Evolutionary conservation across 2,329 filamentous ascomycete species (phyloP), one percentile per base, ranked within the genome.

Genomic region (Fusarium oxysporum): DNA sequence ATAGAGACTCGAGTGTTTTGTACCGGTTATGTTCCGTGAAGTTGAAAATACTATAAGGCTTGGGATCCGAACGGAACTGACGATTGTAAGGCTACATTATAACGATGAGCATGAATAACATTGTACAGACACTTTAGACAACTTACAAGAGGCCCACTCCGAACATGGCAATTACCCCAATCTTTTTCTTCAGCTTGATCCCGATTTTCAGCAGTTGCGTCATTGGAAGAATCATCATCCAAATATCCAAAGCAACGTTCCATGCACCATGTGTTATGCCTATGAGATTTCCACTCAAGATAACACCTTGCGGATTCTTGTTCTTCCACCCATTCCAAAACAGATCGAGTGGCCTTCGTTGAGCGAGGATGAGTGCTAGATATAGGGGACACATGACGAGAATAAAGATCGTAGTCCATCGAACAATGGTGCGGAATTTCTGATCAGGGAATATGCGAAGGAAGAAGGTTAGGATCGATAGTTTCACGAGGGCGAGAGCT

Each of bases 51-150:
- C 32, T 2, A 33, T 19, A 2, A 64, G 8, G 8, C 11, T 45
- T 2, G 53, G 56, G 1, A 71, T 38, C 1, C 69, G 67, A 1
- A 71, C 25, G 0, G 43, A 16, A 10, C 58, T 68, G 21, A 64
- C 40, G 0, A 17, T 28, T 0, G 68, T 71, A 6, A 71, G 53
- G 3, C 69, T 71, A 19, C 2, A 1, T 0, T 9, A 48, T 1
- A 1, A 16, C 1, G 0, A 1, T 62, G 3, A 58, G 38, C 3
- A 23, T 21, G 5, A 12, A 17, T 3, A 2, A 9, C 9, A 23
- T 3, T 3, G 4, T 0, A 0, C 14, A 6, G 0, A 4, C 0
- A 12, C 17, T 4, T 2, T 1, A 3, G 2, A 0, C 2, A 3
- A 51, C 67, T 60, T 30, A 70, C 68, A 70, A 66, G 0, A 51